Base-by-base conservation (phyloP, 441 rosid genomes). In the Jatropha multifida region DNA sequence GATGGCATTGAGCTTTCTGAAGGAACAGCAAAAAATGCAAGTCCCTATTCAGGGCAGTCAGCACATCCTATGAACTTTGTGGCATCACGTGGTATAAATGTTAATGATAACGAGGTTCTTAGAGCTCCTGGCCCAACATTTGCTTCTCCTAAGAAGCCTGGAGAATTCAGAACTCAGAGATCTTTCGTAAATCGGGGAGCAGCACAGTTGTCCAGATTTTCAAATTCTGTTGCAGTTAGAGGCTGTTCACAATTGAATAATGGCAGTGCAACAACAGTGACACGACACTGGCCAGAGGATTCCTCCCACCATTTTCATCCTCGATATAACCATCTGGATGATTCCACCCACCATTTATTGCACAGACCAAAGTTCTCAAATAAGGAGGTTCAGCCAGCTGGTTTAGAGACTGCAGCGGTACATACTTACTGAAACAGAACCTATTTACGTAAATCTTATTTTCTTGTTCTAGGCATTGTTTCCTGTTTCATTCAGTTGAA, bases 201-300 rank as follows among this genome's bases (percentile, higher is more conserved):
- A 62, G 65, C 86, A 8, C 82, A 85, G 3, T 73, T 90, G 72
- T 88, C 94, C 70, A 86, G 90, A 86, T 91, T 86, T 83, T 88
- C 98, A 64, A 91, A 87, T 82, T 91, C 96, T 4, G 85, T 92
- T 77, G 94, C 90, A n/a, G 79, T 76, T 46, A 86, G 96, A 85
- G 92, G 89, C 67, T 74, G 81, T 60, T 85, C 97, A n/a, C 85
- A 81, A 59, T 81, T 88, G 61, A 89, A 87, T 78, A 82, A 83
- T 69, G 71, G 81, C 73, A 81, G 84, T 75, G 86, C 77, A 72
- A 72, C 75, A 15, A 69, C 71, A 58, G 73, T 48, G 18, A 80
- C 79, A 69, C 59, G 76, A 26, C 83, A 77, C 55, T 89, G 88
- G 91, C 83, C 79, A 14, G 89, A 79, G 7, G 88, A 86, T 69